Base-by-base conservation (phyloP, 129 eudicot genomes). In the Chrysanthemum lavandulifolium region DNA sequence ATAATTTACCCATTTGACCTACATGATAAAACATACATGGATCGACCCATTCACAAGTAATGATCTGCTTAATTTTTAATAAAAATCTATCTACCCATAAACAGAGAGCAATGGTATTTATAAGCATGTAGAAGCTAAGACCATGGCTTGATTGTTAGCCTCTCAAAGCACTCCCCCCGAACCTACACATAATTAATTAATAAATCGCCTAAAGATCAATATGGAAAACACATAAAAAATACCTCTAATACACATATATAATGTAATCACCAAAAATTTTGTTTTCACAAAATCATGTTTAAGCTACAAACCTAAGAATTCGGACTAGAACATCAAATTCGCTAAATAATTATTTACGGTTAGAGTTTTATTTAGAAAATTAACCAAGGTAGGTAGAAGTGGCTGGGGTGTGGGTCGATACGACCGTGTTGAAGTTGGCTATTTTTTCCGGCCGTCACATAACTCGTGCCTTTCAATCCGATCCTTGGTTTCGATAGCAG, bases 91-190 rank as follows among this genome's bases (percentile, higher is more conserved):
- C 16, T 45, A 25, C 19, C 40, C 62, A 25, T 18, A 40, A 1
- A 13, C 23, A 1, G 27, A 16, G 33, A 53, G 61, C 9, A 61
- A 56, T 11, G 29, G 78, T 23, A 40, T 8, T 69, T 78, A 91
- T 96, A 91, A 88, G n/a, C n/a, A n/a, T n/a, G 52, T 47, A 88
- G 96, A 27, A 91, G 87, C 80, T 88, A 91, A 88, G 10, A 89
- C 97, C 96, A 88, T 91, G 52, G 97, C 97, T 77, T 91, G 40
- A 91, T 88, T 13, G 93, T 82, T 67, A 91, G 88, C 82, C 97
- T 86, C 78, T 96, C 96, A 76, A 88, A 91, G 69, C 97, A 88
- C 59, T 91, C 96, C 55, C 96, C 96, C 36, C 94, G 89, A 0
- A 82, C 93, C 96, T 91, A 61, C 0, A 68, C 61, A 53, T 29